Conservation (phyloP, 805 yeast genomes). For the Tetrapisispora iriomotensis region DNA sequence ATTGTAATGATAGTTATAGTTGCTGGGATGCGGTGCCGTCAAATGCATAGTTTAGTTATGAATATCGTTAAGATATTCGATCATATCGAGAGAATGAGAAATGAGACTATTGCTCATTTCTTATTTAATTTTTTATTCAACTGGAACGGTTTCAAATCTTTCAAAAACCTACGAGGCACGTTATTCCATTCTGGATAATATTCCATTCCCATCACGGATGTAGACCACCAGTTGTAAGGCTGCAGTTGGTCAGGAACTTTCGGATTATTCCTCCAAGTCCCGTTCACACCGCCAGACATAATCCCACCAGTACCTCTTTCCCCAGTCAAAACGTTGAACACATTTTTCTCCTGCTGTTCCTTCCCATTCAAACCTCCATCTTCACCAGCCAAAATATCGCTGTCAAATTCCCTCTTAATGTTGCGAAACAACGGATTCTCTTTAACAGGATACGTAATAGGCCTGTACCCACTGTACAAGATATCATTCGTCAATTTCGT, state of each 20-base stretch:
- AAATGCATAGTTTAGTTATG: too few relatives aligned
- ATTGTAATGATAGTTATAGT: too few relatives aligned
- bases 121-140: not conserved
- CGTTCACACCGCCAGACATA: slow-evolving; percentile 24
- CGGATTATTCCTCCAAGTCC: slow-evolving; percentile 25
- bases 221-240: slow-evolving; percentile 23
- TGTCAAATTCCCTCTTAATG: too few relatives aligned
- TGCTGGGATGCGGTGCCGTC: too few relatives aligned
- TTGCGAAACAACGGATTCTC: slow-evolving; percentile 25
- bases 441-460: slow-evolving; percentile 25
- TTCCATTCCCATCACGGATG: slow-evolving; percentile 26
- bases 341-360: too few relatives aligned
- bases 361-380: too few relatives aligned
- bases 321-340: slow-evolving; percentile 13
- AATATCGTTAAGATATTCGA: too few relatives aligned
- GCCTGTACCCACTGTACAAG: slow-evolving; percentile 27
- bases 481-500: slow-evolving; percentile 23
- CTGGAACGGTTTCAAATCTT: slow-evolving; percentile 18
- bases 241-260: slow-evolving; percentile 14
- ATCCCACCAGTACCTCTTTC: slow-evolving; percentile 25
- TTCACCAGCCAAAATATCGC: too few relatives aligned
- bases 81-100: not conserved
- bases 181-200: slow-evolving; percentile 25
- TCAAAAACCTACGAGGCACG: slow-evolving; percentile 19
- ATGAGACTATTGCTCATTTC: not conserved